Evolutionary conservation across 352 stramenopile genomes (phyloP), one percentile per base, ranked within the genome.

Genomic region (Phytophthora multivora): DNA sequence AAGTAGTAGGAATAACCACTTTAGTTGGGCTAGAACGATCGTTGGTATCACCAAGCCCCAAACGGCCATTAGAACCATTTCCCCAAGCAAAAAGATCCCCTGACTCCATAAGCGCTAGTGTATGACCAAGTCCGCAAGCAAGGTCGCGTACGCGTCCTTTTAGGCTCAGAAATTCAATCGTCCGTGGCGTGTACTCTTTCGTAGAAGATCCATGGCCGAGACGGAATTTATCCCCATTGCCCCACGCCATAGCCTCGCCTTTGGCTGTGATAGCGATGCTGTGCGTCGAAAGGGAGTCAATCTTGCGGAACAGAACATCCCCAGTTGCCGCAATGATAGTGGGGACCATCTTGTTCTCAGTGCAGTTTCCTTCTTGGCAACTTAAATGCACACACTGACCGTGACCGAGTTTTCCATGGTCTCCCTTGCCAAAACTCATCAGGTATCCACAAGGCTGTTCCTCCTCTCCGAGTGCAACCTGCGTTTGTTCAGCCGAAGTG

Each of bases 381-480:
- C 71, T 66, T 4, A 69, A 43, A 47, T 93, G 86, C 1, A 55
- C 77, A 43, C 86, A 95, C 46, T 86, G 81, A 0, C 86, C 86
- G 47, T 93, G 86, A 2, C 86, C 86, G 0, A 95, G 74, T 30
- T 95, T 93, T 7, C 86, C 86, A 30, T 95, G 86, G 35, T 93
- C 86, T 2, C 86, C 86, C 46, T 95, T 93, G 9, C 86, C 86
- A 51, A 95, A 95, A 38, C 79, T 94, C 70, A 94, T 83, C n/a
- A 94, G 55, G 40, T 81, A 83, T 0, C 86, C 86, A 2, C 48
- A 66, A 1, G 47, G 19, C 1, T 53, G 38, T 1, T 80, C 62
- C 18, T 90, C 73, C 25, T 72, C 36, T 28, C 45, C 42, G 1
- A 77, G 57, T 2, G 71, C 16, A 25, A 45, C 52, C 2, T 54